Evolutionary conservation across 106 monocot species (phyloP).

Genomic region (Dendrobium officinale): DNA sequence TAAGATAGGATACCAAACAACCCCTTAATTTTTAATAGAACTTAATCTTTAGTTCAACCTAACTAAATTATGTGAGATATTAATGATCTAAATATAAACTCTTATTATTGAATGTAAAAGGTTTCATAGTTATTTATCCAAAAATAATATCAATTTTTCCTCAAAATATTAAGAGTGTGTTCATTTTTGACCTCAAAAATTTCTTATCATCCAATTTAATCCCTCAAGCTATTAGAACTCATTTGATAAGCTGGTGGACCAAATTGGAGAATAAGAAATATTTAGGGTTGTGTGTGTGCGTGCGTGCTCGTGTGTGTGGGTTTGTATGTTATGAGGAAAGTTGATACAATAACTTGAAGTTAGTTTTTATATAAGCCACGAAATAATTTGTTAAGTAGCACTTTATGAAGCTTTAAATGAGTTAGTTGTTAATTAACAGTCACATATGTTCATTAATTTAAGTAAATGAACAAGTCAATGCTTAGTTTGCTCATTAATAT

Average conservation of each 20-base stretch:
- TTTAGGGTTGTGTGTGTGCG: too few relatives aligned
- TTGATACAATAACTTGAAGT: background rate
- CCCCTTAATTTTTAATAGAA: too few relatives aligned
- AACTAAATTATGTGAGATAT: background rate
- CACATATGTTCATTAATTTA: background rate
- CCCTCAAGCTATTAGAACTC: too few relatives aligned
- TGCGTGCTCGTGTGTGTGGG: too few relatives aligned
- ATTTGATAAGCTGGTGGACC: too few relatives aligned
- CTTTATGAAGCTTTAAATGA: background rate
- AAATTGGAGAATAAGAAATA: too few relatives aligned
- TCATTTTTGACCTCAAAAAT: too few relatives aligned
- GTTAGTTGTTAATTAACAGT: background rate
- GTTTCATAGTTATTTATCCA: background rate
- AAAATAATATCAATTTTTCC: background rate
- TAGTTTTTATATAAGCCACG: background rate
- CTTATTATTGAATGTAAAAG: background rate
- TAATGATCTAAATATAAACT: background rate
- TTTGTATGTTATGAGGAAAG: background rate
- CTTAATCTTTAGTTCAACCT: too few relatives aligned
- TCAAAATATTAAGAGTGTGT: too few relatives aligned
- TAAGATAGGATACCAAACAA: too few relatives aligned
- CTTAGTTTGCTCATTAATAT: background rate
- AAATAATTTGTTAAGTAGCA: background rate
- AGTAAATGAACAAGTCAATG: background rate
- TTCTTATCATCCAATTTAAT: too few relatives aligned